These are phyloP conservation scores for Penicillium brevicompactum DNA, from an alignment of 2,329 filamentous ascomycete species.

Conservation along the genomic window DNA sequence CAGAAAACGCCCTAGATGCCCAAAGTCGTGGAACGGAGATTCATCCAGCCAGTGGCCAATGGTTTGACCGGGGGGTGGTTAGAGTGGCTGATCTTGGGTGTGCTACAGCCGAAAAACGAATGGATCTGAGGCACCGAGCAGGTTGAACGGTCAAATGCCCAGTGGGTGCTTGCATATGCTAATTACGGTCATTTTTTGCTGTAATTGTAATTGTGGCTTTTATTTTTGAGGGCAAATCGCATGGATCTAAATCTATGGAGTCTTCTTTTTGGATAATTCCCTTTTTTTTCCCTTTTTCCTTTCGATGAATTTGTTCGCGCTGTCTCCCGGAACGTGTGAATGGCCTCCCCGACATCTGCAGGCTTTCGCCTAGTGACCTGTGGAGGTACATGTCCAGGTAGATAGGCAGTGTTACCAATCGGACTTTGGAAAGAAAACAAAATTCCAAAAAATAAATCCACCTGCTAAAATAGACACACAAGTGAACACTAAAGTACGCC, in stretches of 20 bases:
- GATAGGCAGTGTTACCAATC: conserved; percentile 16
- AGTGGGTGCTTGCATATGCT: conserved; percentile 30
- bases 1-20: conserved; percentile 18
- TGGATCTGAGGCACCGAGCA: background rate
- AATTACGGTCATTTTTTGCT: background rate
- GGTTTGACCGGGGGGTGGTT: conserved; percentile 23
- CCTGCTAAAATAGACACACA: conserved; percentile 20
- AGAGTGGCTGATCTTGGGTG: conserved; percentile 30
- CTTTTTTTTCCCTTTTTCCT: background rate
- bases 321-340: conserved; percentile 17
- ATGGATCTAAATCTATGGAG: too few relatives aligned
- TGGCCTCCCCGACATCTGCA: conserved; percentile 16
- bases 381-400: background rate
- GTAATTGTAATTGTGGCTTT: background rate
- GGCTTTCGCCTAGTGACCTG: background rate
- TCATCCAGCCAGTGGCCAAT: conserved; percentile 33
- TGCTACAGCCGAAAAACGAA: conserved; percentile 9
- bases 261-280: background rate
- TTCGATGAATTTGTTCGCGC: background rate
- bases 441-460: conserved; percentile 27
- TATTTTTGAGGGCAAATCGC: background rate
- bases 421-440: conserved; percentile 9
- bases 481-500: background rate
- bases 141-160: conserved; percentile 1
- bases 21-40: conserved; percentile 34